These are phyloP conservation scores for Rhodamnia argentea DNA, from an alignment of 345 rosid species.

Conservation along the genomic window DNA sequence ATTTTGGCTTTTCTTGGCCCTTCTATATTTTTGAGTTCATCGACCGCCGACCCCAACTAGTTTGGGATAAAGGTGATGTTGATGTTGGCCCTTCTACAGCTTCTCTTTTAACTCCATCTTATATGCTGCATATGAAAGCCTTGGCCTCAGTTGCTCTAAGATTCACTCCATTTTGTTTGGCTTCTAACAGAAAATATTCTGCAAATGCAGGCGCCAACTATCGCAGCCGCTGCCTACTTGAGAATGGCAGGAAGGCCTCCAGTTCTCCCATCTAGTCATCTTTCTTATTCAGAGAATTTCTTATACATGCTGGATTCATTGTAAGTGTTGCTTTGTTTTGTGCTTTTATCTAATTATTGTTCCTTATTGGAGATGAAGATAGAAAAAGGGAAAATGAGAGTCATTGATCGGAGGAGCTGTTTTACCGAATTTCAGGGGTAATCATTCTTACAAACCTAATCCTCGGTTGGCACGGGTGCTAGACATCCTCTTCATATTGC, in stretches of 20 bases:
- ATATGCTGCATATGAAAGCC: not conserved
- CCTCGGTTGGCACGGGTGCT: constrained; percentile 85
- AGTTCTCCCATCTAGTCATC: constrained; percentile 80
- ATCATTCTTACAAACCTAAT: constrained; percentile 80
- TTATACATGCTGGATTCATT: constrained; percentile 92
- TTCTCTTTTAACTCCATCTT: not conserved
- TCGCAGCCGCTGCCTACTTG: constrained; percentile 95
- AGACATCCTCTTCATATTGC: constrained; percentile 84
- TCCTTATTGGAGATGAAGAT: not conserved
- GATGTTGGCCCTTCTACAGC: not conserved
- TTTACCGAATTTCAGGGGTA: constrained; percentile 38
- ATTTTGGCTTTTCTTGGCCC: not conserved
- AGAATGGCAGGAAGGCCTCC: constrained; percentile 98
- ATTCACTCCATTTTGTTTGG: not conserved
- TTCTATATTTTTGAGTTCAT: no score
- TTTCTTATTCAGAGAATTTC: constrained; percentile 91
- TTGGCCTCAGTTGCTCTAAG: not conserved
- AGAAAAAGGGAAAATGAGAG: not conserved
- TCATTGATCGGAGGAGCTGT: not conserved
- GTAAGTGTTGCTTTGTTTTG: constrained; percentile 27
- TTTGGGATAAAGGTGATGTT: no score
- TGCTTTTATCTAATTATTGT: not conserved
- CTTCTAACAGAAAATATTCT: not conserved
- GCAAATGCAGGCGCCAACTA: constrained; percentile 64
- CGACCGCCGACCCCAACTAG: no score